Evolutionary conservation across 1,284 basidiomycete species (phyloP), one percentile per base, ranked within the genome.

Genomic region (Porphyrellus sp.): DNA sequence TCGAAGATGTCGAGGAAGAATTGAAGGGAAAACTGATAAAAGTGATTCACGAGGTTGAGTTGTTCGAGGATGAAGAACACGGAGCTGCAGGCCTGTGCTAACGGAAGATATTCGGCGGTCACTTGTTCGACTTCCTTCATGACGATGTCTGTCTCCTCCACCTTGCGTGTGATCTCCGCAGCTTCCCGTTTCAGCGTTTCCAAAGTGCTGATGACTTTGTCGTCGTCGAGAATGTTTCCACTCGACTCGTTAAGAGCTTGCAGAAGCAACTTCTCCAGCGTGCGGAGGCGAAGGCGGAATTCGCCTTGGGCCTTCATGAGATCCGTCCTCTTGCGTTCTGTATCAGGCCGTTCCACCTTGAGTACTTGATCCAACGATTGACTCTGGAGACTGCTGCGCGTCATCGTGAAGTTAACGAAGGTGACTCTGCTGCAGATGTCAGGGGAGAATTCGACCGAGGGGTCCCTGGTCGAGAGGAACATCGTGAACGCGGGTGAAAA

Each of bases 401-500:
- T 99, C 93, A 99, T 99, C 16, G 96, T 99, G 73, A 99, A 99
- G 77, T 99, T 99, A 77, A 99, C 96, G 67, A 99, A 98, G 0
- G 96, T 97, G 33, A 99, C 97, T 54, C 97, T 86, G 75, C 93
- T 97, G 79, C 96, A 99, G 57, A 99, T 94, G 69, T 99, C 96
- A 1, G 97, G 94, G 20, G 96, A 92, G 73, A 99, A 98, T 64
- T 98, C 94, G 57, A 98, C 90, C 0, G 94, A 96, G 1, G 98
- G 95, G 71, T 99, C 95, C 23, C 96, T 81, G 8, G 97, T 99
- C 3, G 97, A 93, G 45, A 99, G 79, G 82, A 99, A 99, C 92
- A 99, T 96, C 11, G 92, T 96, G 79, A 99, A 99, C 12, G 95
- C 88, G 4, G 98, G 97, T 0, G 96, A 98, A 71, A 98, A 99